Evolutionary conservation across 306 rosid species (phyloP).

Genomic region (Malus fusca): DNA sequence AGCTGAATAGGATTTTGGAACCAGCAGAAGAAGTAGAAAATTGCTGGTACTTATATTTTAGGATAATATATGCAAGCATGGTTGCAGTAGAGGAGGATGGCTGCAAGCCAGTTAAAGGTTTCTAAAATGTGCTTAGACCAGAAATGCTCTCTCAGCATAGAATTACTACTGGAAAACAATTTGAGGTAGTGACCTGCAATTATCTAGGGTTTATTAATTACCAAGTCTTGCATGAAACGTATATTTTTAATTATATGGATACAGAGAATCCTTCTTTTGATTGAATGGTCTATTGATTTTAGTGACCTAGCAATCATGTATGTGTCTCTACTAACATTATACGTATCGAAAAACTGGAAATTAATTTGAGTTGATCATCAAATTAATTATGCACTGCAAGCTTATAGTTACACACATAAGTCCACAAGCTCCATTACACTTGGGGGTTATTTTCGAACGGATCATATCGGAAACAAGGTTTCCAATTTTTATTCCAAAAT

Average conservation of each 20-base stretch:
- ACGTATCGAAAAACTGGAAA: too few species aligned
- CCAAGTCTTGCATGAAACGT: background rate
- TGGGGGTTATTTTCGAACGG: too few species aligned
- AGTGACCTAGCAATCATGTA: background rate
- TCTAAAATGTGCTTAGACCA: slow-evolving; percentile 28
- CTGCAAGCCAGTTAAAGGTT: slow-evolving; percentile 26
- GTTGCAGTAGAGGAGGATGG: slow-evolving; percentile 44
- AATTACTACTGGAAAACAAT: slow-evolving; percentile 14
- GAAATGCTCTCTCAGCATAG: slow-evolving; percentile 26
- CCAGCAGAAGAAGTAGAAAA: background rate
- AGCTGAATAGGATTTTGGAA: background rate
- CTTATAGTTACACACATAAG: background rate
- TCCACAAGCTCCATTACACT: background rate
- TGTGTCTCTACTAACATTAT: background rate
- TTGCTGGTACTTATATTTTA: background rate
- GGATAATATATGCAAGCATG: background rate
- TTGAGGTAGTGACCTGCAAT: slow-evolving; percentile 36
- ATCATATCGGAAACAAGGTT: too few species aligned
- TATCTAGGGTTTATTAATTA: background rate
- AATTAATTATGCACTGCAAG: too few species aligned
- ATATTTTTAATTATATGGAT: background rate
- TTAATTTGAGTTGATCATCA: too few species aligned
- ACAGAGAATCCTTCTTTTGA: background rate
- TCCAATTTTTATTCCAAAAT: background rate
- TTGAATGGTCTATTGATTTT: background rate